Conservation (phyloP, 2,329 filamentous ascomycete genomes). For the Parastagonospora avenae region DNA sequence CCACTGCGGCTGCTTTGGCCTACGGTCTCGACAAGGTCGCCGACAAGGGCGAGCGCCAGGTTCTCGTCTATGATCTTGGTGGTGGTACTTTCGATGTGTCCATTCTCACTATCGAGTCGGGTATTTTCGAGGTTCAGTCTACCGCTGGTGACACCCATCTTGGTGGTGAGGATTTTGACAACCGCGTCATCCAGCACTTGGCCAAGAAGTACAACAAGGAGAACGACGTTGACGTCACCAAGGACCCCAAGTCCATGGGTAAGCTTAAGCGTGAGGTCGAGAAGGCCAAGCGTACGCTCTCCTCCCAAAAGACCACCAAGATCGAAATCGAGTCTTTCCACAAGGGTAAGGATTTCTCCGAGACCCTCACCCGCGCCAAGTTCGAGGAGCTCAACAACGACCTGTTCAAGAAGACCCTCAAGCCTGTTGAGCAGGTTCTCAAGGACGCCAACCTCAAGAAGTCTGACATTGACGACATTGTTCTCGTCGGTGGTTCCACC, state of each 20-base stretch:
- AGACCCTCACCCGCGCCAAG: constrained; percentile 97
- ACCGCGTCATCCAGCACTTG: constrained; percentile 95
- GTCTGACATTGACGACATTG: constrained; percentile 92
- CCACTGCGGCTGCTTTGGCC: constrained; percentile 91
- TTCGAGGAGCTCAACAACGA: constrained; percentile 99
- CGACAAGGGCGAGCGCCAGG: constrained; percentile 46
- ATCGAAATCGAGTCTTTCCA: constrained; percentile 98
- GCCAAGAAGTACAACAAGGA: constrained; percentile 99
- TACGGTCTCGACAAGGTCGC: constrained; percentile 70
- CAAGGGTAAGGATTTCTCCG: constrained; percentile 96
- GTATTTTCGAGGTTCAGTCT: constrained; percentile 92
- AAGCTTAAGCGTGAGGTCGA: constrained; percentile 99
- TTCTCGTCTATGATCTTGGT: constrained; percentile 51
- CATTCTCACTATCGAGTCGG: constrained; percentile 84
- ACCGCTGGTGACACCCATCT: constrained; percentile 97
- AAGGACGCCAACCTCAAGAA: constrained; percentile 99
- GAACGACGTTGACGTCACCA: constrained; percentile 87
- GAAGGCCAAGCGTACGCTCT: constrained; percentile 98
- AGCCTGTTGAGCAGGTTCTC: constrained; percentile 97
- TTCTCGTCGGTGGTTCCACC: constrained; percentile 96
- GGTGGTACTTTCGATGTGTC: constrained; percentile 56
- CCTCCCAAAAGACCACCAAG: constrained; percentile 86
- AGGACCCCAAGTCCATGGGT: constrained; percentile 97
- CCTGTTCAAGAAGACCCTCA: constrained; percentile 98
- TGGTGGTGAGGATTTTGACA: constrained; percentile 98